Percentiles rank a stretch among this genome's conserved stretches.
Evolutionary conservation across 257 asterid species (phyloP).

Genomic region (Coffea eugenioides): DNA sequence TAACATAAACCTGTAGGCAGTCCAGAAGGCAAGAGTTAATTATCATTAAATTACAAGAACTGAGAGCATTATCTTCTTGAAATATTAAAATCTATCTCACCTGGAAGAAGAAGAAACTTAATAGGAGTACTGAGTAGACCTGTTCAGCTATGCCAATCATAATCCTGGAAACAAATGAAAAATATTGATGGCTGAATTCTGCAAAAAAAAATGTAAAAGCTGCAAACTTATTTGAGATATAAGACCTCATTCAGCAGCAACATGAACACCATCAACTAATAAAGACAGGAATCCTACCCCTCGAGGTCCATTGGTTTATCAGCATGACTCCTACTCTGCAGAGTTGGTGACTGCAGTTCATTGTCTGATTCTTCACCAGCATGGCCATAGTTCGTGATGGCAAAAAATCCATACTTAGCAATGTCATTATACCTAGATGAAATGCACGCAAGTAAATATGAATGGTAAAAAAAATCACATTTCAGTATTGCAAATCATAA

Average conservation of each 20-base stretch:
- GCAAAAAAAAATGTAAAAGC: slow-evolving; percentile 16
- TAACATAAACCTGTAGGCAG: slow-evolving; percentile 60
- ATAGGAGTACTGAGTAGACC: slow-evolving; percentile 74
- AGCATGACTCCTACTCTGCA: slow-evolving; percentile 29
- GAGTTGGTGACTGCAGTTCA: slow-evolving; percentile 35
- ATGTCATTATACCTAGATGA: slow-evolving; percentile 82
- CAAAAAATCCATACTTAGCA: slow-evolving; percentile 78
- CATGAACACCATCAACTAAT: slow-evolving; percentile 18
- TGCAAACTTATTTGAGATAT: neutral
- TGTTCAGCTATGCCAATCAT: slow-evolving; percentile 88
- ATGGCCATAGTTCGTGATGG: slow-evolving; percentile 46
- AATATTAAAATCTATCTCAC: slow-evolving; percentile 35
- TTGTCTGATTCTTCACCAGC: slow-evolving; percentile 38
- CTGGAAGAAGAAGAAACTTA: slow-evolving; percentile 90
- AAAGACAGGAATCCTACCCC: slow-evolving; percentile 45
- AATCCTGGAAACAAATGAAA: slow-evolving; percentile 40
- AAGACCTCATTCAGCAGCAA: slow-evolving; percentile 11
- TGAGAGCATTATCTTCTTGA: slow-evolving; percentile 18
- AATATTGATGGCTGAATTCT: slow-evolving; percentile 12
- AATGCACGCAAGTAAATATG: slow-evolving; percentile 13
- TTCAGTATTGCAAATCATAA: neutral
- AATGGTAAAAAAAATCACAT: slow-evolving; percentile 15
- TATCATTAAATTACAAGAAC: slow-evolving; percentile 10
- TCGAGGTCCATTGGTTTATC: slow-evolving; percentile 63
- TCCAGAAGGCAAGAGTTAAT: slow-evolving; percentile 13